A percentile compares a stretch with the other conserved stretches of the same genome.
Evolutionary conservation across 1,284 basidiomycete species (phyloP).

Genomic region (Amylostereum chailletii): DNA sequence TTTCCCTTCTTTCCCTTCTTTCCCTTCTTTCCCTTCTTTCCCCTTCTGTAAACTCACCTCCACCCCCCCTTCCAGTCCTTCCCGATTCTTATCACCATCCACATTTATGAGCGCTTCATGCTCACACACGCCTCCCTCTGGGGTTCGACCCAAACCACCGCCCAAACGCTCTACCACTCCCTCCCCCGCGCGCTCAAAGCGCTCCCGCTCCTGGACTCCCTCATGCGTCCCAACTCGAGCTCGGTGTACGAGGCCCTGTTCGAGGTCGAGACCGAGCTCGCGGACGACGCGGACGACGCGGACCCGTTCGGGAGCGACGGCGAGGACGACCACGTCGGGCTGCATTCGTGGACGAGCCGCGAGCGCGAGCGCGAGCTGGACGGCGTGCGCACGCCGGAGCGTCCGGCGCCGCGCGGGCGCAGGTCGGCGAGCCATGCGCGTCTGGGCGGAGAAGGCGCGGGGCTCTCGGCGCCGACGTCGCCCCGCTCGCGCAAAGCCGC

Average conservation of each 20-base stretch:
- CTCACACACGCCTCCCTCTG: slow-evolving; percentile 39
- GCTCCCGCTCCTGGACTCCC: slow-evolving; percentile 62
- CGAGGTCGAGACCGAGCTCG: slow-evolving; percentile 50
- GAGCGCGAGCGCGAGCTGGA: slow-evolving; percentile 21
- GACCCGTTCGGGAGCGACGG: slow-evolving; percentile 33
- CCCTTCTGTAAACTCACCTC: neutral
- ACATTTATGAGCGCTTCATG: slow-evolving; percentile 72
- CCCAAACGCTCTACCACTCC: slow-evolving; percentile 49
- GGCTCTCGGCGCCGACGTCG: neutral
- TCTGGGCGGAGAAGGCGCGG: neutral
- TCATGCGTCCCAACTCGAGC: slow-evolving; percentile 55
- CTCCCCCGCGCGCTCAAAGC: slow-evolving; percentile 63
- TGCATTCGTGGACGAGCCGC: slow-evolving; percentile 13
- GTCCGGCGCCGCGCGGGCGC: slow-evolving; percentile 4
- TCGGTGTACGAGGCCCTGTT: slow-evolving; percentile 73
- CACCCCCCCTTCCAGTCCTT: slow-evolving; percentile 40
- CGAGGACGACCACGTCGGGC: slow-evolving; percentile 24
- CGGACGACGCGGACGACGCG: slow-evolving; percentile 18
- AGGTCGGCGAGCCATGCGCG: neutral
- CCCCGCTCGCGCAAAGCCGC: neutral
- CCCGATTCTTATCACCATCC: slow-evolving; percentile 72
- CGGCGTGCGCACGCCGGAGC: slow-evolving; percentile 7
- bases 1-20: slow-evolving; percentile 2
- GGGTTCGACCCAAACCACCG: slow-evolving; percentile 40
- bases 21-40: slow-evolving; percentile 5